Evolutionary conservation across 1,284 basidiomycete species (phyloP).

Genomic region (Pisolithus thermaeus): DNA sequence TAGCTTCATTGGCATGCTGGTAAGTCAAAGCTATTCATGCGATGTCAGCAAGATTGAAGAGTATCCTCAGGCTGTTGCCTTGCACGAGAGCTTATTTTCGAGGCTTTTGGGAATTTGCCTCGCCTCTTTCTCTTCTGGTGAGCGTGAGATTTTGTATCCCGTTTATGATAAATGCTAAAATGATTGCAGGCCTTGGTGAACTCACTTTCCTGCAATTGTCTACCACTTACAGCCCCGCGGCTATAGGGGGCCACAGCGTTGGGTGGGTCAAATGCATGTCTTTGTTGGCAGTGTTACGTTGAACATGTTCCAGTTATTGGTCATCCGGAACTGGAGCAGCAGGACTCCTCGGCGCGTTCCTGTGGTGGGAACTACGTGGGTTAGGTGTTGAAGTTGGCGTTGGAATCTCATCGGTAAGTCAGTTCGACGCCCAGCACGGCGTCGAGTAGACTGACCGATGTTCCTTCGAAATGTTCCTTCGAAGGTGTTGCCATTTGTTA

Average conservation of each 20-base stretch:
- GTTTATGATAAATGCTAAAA: constrained; percentile 3
- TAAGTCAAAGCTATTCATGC: constrained; percentile 28
- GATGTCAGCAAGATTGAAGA: neutral
- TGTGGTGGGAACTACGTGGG: constrained; percentile 92
- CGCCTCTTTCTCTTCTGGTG: constrained; percentile 88
- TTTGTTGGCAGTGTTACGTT: neutral
- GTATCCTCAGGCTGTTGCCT: constrained; percentile 66
- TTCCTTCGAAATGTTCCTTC: constrained; percentile 25
- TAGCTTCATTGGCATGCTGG: constrained; percentile 79
- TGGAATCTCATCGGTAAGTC: constrained; percentile 67
- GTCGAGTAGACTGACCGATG: constrained; percentile 1
- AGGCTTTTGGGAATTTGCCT: constrained; percentile 83
- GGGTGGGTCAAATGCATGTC: constrained; percentile 40
- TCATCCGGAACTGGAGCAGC: constrained; percentile 93
- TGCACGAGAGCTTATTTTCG: constrained; percentile 62
- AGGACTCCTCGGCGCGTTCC: constrained; percentile 84
- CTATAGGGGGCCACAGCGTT: constrained; percentile 64
- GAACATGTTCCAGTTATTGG: constrained; percentile 55
- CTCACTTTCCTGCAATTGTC: constrained; percentile 93
- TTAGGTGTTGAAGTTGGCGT: constrained; percentile 84
- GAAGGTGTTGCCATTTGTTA: constrained; percentile 74
- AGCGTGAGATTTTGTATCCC: constrained; percentile 2
- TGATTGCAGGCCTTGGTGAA: constrained; percentile 73
- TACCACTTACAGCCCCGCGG: constrained; percentile 72
- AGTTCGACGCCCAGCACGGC: neutral